Percentiles rank a stretch among this genome's conserved stretches.
Conservation (phyloP, 768 basidiomycete species). For the Mycena leptocephala region DNA sequence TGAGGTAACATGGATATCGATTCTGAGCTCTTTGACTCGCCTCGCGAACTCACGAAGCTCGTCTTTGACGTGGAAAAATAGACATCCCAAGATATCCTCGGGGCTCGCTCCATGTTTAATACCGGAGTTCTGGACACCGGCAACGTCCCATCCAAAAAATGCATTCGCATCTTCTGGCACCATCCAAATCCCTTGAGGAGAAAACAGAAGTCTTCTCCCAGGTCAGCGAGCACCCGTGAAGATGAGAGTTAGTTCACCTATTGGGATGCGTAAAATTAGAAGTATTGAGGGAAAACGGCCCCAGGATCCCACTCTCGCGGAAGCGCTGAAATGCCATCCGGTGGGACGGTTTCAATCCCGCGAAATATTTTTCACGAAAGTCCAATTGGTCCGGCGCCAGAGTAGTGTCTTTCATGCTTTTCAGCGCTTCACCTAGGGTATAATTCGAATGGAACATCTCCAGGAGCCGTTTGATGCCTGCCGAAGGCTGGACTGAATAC, state of each 20-base stretch:
- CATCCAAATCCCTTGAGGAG: slow-evolving; percentile 55
- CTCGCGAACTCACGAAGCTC: slow-evolving; percentile 48
- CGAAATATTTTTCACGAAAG: slow-evolving; percentile 54
- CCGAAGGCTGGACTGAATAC: slow-evolving; percentile 30
- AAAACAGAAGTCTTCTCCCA: slow-evolving; percentile 53
- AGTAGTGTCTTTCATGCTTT: slow-evolving; percentile 49
- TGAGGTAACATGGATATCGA: slow-evolving; percentile 48
- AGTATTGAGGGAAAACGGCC: slow-evolving; percentile 46
- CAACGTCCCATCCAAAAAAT: slow-evolving; percentile 59
- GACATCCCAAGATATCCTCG: slow-evolving; percentile 50
- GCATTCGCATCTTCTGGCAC: slow-evolving; percentile 56
- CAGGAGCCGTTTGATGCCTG: slow-evolving; percentile 36
- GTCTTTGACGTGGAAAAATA: slow-evolving; percentile 54
- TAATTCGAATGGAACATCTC: slow-evolving; percentile 47
- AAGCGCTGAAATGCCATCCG: slow-evolving; percentile 48
- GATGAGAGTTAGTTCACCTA: slow-evolving; percentile 35
- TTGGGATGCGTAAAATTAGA: slow-evolving; percentile 50
- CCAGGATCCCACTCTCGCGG: slow-evolving; percentile 48
- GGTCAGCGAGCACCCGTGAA: slow-evolving; percentile 6
- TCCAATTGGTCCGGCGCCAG: slow-evolving; percentile 54
- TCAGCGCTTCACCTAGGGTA: slow-evolving; percentile 36
- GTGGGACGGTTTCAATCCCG: slow-evolving; percentile 53
- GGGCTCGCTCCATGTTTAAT: slow-evolving; percentile 42
- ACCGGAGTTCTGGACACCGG: slow-evolving; percentile 50
- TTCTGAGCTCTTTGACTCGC: slow-evolving; percentile 44